A percentile compares a stretch with the other conserved stretches of the same genome.
phyloP scores from a whole-genome alignment of 768 basidiomycete species.

The Tephrocybe sp. region DNA sequence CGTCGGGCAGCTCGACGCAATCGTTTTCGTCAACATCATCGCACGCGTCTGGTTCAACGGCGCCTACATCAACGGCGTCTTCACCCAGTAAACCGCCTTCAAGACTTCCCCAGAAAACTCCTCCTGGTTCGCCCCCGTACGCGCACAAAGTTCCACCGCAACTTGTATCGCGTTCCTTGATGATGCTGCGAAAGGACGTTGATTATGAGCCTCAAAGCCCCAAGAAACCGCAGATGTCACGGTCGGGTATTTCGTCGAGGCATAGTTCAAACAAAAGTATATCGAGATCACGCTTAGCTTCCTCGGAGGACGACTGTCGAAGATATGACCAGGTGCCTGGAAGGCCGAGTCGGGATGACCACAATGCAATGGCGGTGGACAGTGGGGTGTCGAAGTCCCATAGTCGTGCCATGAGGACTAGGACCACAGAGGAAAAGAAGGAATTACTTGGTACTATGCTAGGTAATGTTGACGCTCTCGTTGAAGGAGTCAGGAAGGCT shows the following conservation, averaged over 20 bases:
- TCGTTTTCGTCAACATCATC: constrained; percentile 44
- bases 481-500: constrained; percentile 82
- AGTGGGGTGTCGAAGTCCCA: constrained; percentile 12
- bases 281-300: constrained; percentile 15
- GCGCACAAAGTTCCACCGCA: constrained; percentile 22
- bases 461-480: constrained; percentile 88
- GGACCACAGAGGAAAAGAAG: constrained; percentile 82
- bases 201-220: constrained; percentile 76
- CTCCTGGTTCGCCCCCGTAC: constrained; percentile 25
- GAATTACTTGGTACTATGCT: constrained; percentile 76
- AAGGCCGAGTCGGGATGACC: constrained; percentile 5
- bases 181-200: constrained; percentile 68
- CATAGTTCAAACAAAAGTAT: constrained; percentile 14
- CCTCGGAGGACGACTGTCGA: constrained; percentile 18
- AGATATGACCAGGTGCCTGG: constrained; percentile 6
- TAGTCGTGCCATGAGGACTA: constrained; percentile 24
- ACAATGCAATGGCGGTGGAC: constrained; percentile 7
- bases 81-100: constrained; percentile 41
- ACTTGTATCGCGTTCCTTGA: constrained; percentile 46
- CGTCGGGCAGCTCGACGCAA: constrained; percentile 37
- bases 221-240: constrained; percentile 36
- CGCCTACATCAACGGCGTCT: constrained; percentile 34
- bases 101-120: constrained; percentile 21
- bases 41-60: constrained; percentile 37
- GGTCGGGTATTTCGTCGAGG: constrained; percentile 16